Conservation (phyloP, 2,329 filamentous ascomycete species). For the Fusarium incarnatum region DNA sequence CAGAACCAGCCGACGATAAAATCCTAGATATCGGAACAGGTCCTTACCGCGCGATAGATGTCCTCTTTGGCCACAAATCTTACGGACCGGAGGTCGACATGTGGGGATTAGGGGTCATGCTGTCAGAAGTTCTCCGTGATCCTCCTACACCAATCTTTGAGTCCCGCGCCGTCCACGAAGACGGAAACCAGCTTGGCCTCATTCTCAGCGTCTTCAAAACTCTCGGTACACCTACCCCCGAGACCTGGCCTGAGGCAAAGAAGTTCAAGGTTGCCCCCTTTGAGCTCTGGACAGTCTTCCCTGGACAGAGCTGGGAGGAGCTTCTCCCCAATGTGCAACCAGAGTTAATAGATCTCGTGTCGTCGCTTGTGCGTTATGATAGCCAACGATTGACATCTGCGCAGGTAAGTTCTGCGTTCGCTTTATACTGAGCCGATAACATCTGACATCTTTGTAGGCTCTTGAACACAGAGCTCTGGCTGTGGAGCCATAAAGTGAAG, state of each 20-base stretch:
- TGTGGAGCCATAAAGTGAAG: not conserved
- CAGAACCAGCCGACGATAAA: conserved; percentile 77
- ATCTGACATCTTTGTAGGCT: conserved; percentile 33
- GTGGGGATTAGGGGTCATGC: conserved; percentile 87
- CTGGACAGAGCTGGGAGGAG: conserved; percentile 73
- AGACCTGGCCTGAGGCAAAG: conserved; percentile 84
- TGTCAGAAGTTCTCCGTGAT: conserved; percentile 76
- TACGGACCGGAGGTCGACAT: conserved; percentile 84
- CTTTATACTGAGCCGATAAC: no score
- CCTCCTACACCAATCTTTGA: conserved; percentile 79
- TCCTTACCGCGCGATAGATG: conserved; percentile 88
- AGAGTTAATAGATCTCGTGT: conserved; percentile 73
- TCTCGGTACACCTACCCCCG: conserved; percentile 84
- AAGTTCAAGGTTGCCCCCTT: conserved; percentile 81
- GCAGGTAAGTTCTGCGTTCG: conserved; percentile 45
- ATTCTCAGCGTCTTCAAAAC: conserved; percentile 94
- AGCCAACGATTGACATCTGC: conserved; percentile 74
- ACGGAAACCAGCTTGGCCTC: conserved; percentile 91
- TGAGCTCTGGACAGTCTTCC: conserved; percentile 86
- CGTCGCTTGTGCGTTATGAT: conserved; percentile 77
- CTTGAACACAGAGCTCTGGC: conserved; percentile 38
- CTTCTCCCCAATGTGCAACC: conserved; percentile 72
- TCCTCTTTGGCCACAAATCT: conserved; percentile 82
- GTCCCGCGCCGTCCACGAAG: conserved; percentile 75
- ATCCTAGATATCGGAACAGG: conserved; percentile 95